Evolutionary conservation across 495 filamentous ascomycete genomes (phyloP), one percentile per base, ranked within the genome.

Genomic region (Schizothecium vesticola): DNA sequence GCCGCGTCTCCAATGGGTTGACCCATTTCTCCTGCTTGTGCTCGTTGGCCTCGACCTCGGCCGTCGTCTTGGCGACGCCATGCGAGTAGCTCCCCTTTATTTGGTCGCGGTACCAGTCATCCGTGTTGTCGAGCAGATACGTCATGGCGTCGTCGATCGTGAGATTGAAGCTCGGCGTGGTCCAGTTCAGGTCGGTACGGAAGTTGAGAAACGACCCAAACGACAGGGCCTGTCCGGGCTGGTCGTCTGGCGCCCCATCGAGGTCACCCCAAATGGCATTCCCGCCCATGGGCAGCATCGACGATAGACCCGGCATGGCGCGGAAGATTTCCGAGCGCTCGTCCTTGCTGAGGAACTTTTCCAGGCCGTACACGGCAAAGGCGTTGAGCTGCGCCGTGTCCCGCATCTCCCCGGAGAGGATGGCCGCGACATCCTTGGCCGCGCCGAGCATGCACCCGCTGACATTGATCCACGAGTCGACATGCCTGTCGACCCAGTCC

Each of bases 401-500:
- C 70, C 92, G 91, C 95, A 98, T 99, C 80, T 99, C 95, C 31
- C 95, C 95, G 0, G 93, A 97, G 0, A 98, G 85, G 8, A 98
- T 86, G 10, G 95, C 96, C 1, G 95, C 91, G 24, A 97, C 79
- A 59, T 92, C 93, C 83, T 99, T 99, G 64, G 92, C 84, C 2
- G 95, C 94, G 21, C 95, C 95, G 9, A 99, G 88, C 94, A 99
- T 97, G 77, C 93, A 98, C 21, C 95, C 95, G 69, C 91, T 94
- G 76, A 99, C 93, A 76, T 99, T 99, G 79, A 99, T 94, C 92
- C 96, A 98, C 23, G 91, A 89, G 68, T 95, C 96, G 61, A 99
- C 86, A 75, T 97, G 86, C 24, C 83, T 84, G 56, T 99, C 93
- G 1, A 98, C 96, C 95, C 95, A 99, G 70, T 87, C 84, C 16